Base-by-base conservation (phyloP, 1,284 basidiomycete species). In the Tilletia horrida region DNA sequence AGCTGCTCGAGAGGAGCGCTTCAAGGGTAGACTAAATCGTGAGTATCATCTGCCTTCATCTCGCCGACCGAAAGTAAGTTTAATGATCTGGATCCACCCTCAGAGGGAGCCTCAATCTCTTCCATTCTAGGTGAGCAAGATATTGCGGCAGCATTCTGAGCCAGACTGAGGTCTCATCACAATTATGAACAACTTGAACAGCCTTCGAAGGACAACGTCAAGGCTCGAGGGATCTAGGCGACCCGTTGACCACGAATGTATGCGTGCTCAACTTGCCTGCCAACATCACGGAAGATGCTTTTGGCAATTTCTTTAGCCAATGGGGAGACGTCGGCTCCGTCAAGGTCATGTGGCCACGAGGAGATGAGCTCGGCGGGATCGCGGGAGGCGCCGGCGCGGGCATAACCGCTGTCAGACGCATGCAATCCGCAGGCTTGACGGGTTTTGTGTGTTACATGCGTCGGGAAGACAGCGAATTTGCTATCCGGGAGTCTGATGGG, bases 391-490 rank as follows among this genome's bases (percentile, higher is more conserved):
- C 75, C 31, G 90, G 90, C 1, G 86, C 88, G 59, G 88, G 90
- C 66, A 90, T 91, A 86, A 89, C 88, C 27, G 81, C 86, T 2
- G 86, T 88, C 18, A 85, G 91, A 63, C 85, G 88, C 66, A 85
- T 84, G 68, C 88, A 90, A 83, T 87, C 86, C 69, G 79, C 87
- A 9, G 91, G 91, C 13, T 84, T 97, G 45, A 92, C 91, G 70
- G 95, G 94, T 0, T 98, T 97, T 76, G 94, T 98, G 2, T 91
- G 93, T 0, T 98, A 89, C 83, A 96, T 97, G 92, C 90, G 88
- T 70, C 87, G 95, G 43, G 87, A 87, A 69, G 92, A 95, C 77
- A 95, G 96, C 1, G 93, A 97, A 79, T 84, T 83, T 44, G 94
- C 93, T 1, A 85, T 95, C 21, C 88, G 89, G 25, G 89, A 94